These are phyloP conservation scores for Phytopythium vexans DNA, from an alignment of 352 stramenopile species.

Conservation along the genomic window DNA sequence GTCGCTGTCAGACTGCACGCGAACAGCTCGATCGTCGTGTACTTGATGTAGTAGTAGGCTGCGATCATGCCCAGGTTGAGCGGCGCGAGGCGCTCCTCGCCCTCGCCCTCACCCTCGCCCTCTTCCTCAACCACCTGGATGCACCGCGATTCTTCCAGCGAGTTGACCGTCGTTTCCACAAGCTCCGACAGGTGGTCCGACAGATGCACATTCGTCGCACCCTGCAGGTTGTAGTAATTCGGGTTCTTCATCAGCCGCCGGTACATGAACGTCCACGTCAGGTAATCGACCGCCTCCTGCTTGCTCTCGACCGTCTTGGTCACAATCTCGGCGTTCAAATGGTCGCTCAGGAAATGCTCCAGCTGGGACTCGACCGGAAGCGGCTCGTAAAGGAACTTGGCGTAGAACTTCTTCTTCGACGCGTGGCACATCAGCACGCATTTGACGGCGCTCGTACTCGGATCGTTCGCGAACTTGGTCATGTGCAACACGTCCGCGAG, in stretches of 20 bases:
- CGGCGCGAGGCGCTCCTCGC: conserved; percentile 89
- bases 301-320: conserved; percentile 98
- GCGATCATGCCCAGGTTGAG: conserved; percentile 99
- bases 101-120: conserved; percentile 74
- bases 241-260: conserved; percentile 98
- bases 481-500: conserved; percentile 98
- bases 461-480: conserved; percentile 85
- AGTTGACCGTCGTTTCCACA: conserved; percentile 95
- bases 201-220: conserved; percentile 89
- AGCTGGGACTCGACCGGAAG: conserved; percentile 99
- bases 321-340: conserved; percentile 99
- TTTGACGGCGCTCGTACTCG: conserved; percentile 64
- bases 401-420: conserved; percentile 98
- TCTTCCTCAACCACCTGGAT: conserved; percentile 93
- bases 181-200: conserved; percentile 99
- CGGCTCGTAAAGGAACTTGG: conserved; percentile 99
- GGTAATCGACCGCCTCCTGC: conserved; percentile 98
- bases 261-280: conserved; percentile 99
- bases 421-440: conserved; percentile 96
- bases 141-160: conserved; percentile 96
- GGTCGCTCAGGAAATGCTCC: conserved; percentile 97
- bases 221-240: conserved; percentile 99
- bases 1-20: conserved; percentile 95
- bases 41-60: conserved; percentile 99
- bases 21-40: conserved; percentile 99